phyloP scores from a whole-genome alignment of 495 filamentous ascomycete species.

The Articulospora tetracladia region DNA sequence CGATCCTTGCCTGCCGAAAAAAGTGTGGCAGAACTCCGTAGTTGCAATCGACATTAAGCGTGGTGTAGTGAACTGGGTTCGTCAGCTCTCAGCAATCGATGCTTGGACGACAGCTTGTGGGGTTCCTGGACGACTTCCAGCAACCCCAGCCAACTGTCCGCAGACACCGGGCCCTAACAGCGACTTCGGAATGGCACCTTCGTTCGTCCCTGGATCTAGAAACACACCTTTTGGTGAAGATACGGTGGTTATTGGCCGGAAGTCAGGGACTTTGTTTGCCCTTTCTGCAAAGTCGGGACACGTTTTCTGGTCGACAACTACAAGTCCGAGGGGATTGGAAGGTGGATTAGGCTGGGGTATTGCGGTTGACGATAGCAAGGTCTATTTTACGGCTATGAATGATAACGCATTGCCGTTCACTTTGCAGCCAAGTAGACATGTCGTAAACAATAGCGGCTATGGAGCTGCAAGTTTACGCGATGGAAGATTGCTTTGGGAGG shows the following conservation, averaged over 20 bases:
- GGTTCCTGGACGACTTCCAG: neutral
- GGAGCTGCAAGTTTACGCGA: constrained; percentile 29
- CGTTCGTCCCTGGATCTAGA: constrained; percentile 25
- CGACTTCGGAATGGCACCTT: constrained; percentile 41
- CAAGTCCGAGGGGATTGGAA: constrained; percentile 21
- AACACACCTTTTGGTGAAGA: constrained; percentile 21
- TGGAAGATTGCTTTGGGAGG: constrained; percentile 31
- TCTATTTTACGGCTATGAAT: constrained; percentile 36
- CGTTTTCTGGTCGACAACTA: constrained; percentile 29
- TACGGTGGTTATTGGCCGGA: constrained; percentile 34
- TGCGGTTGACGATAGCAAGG: constrained; percentile 30
- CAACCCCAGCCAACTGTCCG: constrained; percentile 27
- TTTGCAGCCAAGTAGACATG: constrained; percentile 18
- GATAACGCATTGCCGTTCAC: constrained; percentile 11
- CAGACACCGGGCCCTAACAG: constrained; percentile 32
- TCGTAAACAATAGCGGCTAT: constrained; percentile 28
- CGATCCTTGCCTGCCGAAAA: constrained; percentile 22
- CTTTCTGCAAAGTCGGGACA: constrained; percentile 29
- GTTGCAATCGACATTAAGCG: constrained; percentile 30
- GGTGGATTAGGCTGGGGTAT: constrained; percentile 38
- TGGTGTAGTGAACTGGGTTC: constrained; percentile 31
- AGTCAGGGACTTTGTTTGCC: constrained; percentile 34
- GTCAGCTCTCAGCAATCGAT: constrained; percentile 27
- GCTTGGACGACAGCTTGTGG: constrained; percentile 31
- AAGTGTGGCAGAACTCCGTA: constrained; percentile 32